Percentiles rank a stretch among this genome's conserved stretches.
Evolutionary conservation across 2,329 filamentous ascomycete genomes (phyloP).

Genomic region (Coccinonectria pachysandricola): DNA sequence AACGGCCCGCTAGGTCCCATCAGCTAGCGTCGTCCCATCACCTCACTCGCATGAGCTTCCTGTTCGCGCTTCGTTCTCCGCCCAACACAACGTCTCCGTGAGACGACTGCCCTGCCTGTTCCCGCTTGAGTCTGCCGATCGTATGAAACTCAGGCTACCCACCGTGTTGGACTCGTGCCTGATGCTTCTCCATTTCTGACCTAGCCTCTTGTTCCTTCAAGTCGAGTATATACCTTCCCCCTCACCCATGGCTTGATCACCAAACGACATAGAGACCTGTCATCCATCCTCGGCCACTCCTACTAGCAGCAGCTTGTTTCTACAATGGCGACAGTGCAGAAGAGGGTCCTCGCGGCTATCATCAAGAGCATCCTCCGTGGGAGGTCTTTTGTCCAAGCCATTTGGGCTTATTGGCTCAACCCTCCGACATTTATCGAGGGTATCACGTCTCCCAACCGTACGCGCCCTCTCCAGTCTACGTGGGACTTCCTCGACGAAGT

Average conservation of each 20-base stretch:
- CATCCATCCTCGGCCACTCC: too few species aligned
- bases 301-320: conserved; percentile 40
- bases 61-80: too few species aligned
- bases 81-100: too few species aligned
- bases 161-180: conserved; percentile 5
- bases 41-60: too few species aligned
- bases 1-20: too few species aligned
- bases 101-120: too few species aligned
- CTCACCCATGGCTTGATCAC: conserved; percentile 13
- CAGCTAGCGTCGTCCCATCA: too few species aligned
- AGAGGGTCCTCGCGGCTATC: conserved; percentile 42
- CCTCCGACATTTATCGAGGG: conserved; percentile 26
- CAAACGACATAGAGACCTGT: too few species aligned
- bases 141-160: too few species aligned
- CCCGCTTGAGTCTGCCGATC: too few species aligned
- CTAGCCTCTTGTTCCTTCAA: conserved; percentile 4
- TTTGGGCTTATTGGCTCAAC: conserved; percentile 44
- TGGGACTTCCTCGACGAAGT: conserved; percentile 48
- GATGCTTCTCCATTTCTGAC: not conserved
- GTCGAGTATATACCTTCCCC: conserved; percentile 17
- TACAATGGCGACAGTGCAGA: conserved; percentile 48
- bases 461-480: conserved; percentile 19
- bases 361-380: conserved; percentile 48
- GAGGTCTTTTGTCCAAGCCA: conserved; percentile 47
- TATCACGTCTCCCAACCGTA: conserved; percentile 11